Base-by-base conservation (phyloP, 2,329 filamentous ascomycete species). In the Ceratocystis cubensis region DNA sequence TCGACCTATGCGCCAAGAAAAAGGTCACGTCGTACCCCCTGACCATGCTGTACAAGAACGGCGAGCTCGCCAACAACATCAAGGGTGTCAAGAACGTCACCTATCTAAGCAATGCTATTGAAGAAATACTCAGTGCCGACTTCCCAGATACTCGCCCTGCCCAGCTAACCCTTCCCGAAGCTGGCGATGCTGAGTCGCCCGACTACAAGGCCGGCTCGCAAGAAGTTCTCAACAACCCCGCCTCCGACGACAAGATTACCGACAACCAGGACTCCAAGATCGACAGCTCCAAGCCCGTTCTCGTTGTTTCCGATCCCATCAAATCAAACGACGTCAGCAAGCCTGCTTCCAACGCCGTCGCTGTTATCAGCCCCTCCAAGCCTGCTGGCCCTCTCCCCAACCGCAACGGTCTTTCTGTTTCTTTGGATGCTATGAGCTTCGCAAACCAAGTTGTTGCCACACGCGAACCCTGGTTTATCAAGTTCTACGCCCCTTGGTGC, bases 401-500 rank as follows among this genome's bases (percentile, higher is more conserved):
- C 71, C 82, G 84, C 3, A 81, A 87, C 50, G 94, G 94, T 5
- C 79, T 82, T 17, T 95, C 91, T 5, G 80, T 91, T 44, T 77
- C 86, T 5, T 81, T 99, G 64, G 91, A 86, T 1, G 87, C 89
- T 0, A 91, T 96, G 73, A 89, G 81, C 69, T 99, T 99, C 78
- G 88, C 95, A 74, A 85, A 84, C 67, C 79, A 88, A 46, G 92
- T 99, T 61, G 96, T 91, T 2, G 88, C 87, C 74, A 91, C 91
- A 0, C 85, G 89, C 70, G 91, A 97, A 69, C 88, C 92, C 5
- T 99, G 94, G 94, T 96, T 99, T 73, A 86, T 99, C 80, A 99
- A 99, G 76, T 97, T 99, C 75, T 97, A 96, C 75, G 92, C 91
- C 20, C 95, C 94, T 5, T 97, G 93, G 94, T 99, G 94, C 75